These are phyloP conservation scores for Ophiognomonia clavigignenti-juglandacearum DNA, from an alignment of 2,329 filamentous ascomycete species.

Conservation along the genomic window DNA sequence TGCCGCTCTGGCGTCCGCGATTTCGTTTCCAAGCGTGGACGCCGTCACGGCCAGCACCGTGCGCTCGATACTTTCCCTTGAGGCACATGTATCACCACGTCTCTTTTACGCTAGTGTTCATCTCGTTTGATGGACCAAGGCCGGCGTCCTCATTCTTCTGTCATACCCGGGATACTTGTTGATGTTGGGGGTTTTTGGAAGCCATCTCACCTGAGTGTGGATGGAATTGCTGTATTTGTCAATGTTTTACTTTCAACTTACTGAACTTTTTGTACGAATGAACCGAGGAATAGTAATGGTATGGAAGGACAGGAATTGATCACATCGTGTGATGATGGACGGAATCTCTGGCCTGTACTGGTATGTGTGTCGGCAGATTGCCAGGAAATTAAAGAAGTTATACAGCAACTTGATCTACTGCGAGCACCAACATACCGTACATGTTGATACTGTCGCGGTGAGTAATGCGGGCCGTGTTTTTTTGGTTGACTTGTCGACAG, in stretches of 20 bases:
- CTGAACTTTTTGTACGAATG: conserved; percentile 7
- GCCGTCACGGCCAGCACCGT: conserved; percentile 1
- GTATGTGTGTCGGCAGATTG: background rate
- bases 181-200: conserved; percentile 14
- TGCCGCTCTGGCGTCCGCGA: conserved; percentile 32
- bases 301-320: background rate
- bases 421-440: no score
- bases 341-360: background rate
- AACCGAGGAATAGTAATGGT: background rate
- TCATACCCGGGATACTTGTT: conserved; percentile 10
- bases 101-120: background rate
- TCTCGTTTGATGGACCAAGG: background rate
- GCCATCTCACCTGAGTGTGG: conserved; percentile 13
- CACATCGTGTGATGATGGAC: background rate
- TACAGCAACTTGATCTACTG: no score
- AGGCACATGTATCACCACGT: background rate
- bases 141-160: conserved; percentile 5
- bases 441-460: no score
- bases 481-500: no score
- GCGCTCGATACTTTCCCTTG: conserved; percentile 2
- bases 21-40: conserved; percentile 19
- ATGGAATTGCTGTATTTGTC: conserved; percentile 8
- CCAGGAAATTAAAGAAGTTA: no score
- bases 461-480: no score
- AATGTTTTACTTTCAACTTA: conserved; percentile 6